Evolutionary conservation across 1,139 yeast species (phyloP), one percentile per base, ranked within the genome.

Genomic region (Protomyces inouyei): DNA sequence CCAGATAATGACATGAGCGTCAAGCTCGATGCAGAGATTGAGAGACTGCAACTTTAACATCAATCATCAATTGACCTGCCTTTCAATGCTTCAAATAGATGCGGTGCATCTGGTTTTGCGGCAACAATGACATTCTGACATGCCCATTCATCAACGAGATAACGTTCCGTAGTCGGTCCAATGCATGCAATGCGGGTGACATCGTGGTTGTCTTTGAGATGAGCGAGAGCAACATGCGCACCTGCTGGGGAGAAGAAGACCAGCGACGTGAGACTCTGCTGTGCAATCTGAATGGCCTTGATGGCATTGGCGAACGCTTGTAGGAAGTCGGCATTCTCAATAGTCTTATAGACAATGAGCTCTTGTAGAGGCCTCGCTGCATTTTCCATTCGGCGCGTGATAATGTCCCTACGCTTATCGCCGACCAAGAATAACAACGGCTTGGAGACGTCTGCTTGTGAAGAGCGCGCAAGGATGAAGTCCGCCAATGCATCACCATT

Each of bases 161-260:
- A 90, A 46, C 80, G 82, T 68, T 86, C 84, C 0, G 98, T 93
- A 0, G 98, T 92, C 0, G 98, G 98, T 0, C 98, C 98, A 67
- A 93, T 93, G 3, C 92, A 84, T 0, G 95, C 97, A 21, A 91
- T 78, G 64, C 79, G 80, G 60, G 43, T 56, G 16, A 2, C 86
- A 69, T 68, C 78, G 77, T 12, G 80, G 76, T 28, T 46, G 35
- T 46, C 21, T 18, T 35, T 38, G n/a, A 61, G 25, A 16, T 61
- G 32, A 8, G 48, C 52, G 1, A 88, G 82, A 6, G 88, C 85
- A 0, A 75, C 77, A 52, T 81, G 82, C 0, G 96, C 87, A 0
- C 96, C 97, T 69, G 93, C 96, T 0, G 97, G 96, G 68, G 97
- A 89, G 74, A 92, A 93, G 68, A 93, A 88, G 0, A 91, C 87